Percentiles rank a stretch among this genome's conserved stretches.
These are phyloP conservation scores for Leccinum arenicola DNA, from an alignment of 768 basidiomycete species.

Conservation along the genomic window DNA sequence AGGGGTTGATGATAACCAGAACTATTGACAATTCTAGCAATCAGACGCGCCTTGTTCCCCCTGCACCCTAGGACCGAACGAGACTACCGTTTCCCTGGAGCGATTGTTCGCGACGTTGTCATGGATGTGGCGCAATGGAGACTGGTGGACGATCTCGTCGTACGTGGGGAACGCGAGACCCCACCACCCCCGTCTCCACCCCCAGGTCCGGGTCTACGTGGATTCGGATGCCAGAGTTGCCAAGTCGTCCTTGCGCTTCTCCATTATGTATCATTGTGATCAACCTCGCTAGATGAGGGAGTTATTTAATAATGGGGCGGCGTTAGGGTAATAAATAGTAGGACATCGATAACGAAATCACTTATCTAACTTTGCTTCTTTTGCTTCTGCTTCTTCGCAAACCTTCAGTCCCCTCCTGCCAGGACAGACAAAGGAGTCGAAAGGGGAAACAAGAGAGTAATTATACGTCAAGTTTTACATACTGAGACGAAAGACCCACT, in stretches of 20 bases:
- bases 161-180: background rate
- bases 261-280: conserved; percentile 82
- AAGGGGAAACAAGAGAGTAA: background rate
- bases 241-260: conserved; percentile 11
- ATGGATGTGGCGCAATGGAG: background rate
- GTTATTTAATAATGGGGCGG: conserved; percentile 78
- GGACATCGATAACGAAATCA: conserved; percentile 94
- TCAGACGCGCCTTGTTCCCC: background rate
- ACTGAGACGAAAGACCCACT: conserved; percentile 64
- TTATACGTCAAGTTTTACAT: conserved; percentile 34
- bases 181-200: background rate
- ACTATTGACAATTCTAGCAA: background rate
- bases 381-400: conserved; percentile 1
- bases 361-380: conserved; percentile 56
- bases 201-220: background rate
- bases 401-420: background rate
- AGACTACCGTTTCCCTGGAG: background rate
- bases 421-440: background rate
- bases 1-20: conserved; percentile 2
- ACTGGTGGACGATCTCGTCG: background rate
- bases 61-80: background rate
- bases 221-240: background rate
- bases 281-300: conserved; percentile 93
- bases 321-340: conserved; percentile 71
- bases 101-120: background rate